Evolutionary conservation across 73 alveolate species (phyloP).

Genomic region (Tetrahymena elliotti): DNA sequence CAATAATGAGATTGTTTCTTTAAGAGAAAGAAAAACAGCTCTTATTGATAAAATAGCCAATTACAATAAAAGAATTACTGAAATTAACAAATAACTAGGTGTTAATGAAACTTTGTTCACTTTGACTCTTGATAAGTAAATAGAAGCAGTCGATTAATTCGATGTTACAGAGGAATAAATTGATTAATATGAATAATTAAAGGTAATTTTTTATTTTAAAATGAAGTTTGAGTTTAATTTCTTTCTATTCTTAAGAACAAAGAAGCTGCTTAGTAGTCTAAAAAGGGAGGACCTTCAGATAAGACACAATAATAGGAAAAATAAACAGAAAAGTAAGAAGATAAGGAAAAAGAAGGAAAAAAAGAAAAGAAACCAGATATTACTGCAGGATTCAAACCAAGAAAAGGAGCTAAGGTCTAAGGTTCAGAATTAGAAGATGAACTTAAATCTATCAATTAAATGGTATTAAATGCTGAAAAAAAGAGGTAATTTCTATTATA

Average conservation of each 20-base stretch:
- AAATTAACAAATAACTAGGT: constrained; percentile 64
- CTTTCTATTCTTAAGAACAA: constrained; percentile 12
- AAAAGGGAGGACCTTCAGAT: constrained; percentile 58
- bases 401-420: constrained; percentile 60
- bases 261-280: constrained; percentile 51
- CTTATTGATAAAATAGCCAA: constrained; percentile 53
- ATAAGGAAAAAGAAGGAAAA: constrained; percentile 26
- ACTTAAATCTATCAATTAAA: constrained; percentile 43
- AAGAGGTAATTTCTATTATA: constrained; percentile 13
- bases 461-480: constrained; percentile 51
- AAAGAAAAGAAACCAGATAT: constrained; percentile 45
- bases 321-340: constrained; percentile 19
- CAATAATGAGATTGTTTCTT: constrained; percentile 64
- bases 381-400: constrained; percentile 34
- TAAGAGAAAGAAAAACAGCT: constrained; percentile 64
- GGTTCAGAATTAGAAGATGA: constrained; percentile 56
- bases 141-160: constrained; percentile 55
- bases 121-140: constrained; percentile 56
- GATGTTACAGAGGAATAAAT: constrained; percentile 53
- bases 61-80: constrained; percentile 55
- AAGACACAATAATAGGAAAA: constrained; percentile 58
- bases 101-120: constrained; percentile 52
- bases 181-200: constrained; percentile 40
- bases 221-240: background rate
- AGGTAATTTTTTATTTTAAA: constrained; percentile 1